phyloP scores from a whole-genome alignment of 352 stramenopile genomes.

The Globisporangium apiculatum region DNA sequence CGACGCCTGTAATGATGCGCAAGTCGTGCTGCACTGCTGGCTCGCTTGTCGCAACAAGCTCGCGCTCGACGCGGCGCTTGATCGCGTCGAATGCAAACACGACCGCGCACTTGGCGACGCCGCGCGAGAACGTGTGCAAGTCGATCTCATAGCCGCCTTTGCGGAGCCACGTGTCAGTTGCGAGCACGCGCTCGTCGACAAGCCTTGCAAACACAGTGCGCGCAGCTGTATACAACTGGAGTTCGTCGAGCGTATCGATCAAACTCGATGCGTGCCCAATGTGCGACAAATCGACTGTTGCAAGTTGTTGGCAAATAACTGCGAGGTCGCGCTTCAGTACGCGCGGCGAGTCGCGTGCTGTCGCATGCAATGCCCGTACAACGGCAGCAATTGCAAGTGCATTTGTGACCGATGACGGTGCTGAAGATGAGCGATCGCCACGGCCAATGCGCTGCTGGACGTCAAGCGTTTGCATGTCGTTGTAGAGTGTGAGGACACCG shows the following conservation, averaged over 20 bases:
- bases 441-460: not conserved
- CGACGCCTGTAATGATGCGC: slow-evolving; percentile 68
- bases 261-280: slow-evolving; percentile 47
- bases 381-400: slow-evolving; percentile 38
- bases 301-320: slow-evolving; percentile 41
- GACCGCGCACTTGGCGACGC: slow-evolving; percentile 63
- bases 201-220: slow-evolving; percentile 42
- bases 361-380: slow-evolving; percentile 37
- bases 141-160: slow-evolving; percentile 63
- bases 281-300: slow-evolving; percentile 26
- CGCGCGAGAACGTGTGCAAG: slow-evolving; percentile 58
- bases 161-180: slow-evolving; percentile 31
- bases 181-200: slow-evolving; percentile 32
- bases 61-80: slow-evolving; percentile 15
- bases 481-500: slow-evolving; percentile 45
- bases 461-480: slow-evolving; percentile 39
- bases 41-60: slow-evolving; percentile 19
- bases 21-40: slow-evolving; percentile 26
- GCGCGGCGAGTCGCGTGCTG: not conserved
- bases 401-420: slow-evolving; percentile 26
- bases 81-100: slow-evolving; percentile 54
- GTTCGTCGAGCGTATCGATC: slow-evolving; percentile 51
- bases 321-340: slow-evolving; percentile 30
- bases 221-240: slow-evolving; percentile 36
- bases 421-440: slow-evolving; percentile 7